Conservation (phyloP, 225 moss, liverwort and hornwort species). For the Climacium dendroides region DNA sequence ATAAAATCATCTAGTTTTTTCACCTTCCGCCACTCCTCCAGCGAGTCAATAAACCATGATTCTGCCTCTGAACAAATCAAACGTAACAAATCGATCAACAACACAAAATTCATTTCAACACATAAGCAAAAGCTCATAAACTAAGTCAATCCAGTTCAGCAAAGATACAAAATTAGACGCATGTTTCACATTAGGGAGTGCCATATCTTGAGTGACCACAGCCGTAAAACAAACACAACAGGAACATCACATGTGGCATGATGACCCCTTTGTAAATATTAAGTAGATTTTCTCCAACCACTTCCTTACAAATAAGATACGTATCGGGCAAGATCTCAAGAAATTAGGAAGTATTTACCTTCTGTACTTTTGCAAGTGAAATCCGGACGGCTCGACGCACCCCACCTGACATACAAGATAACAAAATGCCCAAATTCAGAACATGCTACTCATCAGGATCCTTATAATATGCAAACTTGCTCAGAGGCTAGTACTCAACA, state of each 20-base stretch:
- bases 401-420: slow-evolving; percentile 44
- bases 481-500: not conserved
- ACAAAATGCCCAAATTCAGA: not conserved
- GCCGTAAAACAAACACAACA: not conserved
- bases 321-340: not conserved
- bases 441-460: not conserved
- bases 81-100: not conserved
- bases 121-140: not conserved
- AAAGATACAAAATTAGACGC: not conserved
- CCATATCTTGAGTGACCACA: not conserved
- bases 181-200: not conserved
- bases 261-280: not conserved
- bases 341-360: slow-evolving; percentile 13
- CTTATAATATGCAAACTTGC: not conserved
- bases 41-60: slow-evolving; percentile 98
- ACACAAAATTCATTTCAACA: not conserved
- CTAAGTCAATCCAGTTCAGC: not conserved
- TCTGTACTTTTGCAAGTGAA: slow-evolving; percentile 91
- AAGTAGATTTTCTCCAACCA: not conserved
- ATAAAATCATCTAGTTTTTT: slow-evolving; percentile 82
- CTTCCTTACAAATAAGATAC: not conserved
- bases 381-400: slow-evolving; percentile 94
- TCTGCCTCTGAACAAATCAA: slow-evolving; percentile 62
- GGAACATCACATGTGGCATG: not conserved
- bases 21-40: slow-evolving; percentile 97